Evolutionary conservation across 257 asterid species (phyloP).

Genomic region (Solanum virginianum): DNA sequence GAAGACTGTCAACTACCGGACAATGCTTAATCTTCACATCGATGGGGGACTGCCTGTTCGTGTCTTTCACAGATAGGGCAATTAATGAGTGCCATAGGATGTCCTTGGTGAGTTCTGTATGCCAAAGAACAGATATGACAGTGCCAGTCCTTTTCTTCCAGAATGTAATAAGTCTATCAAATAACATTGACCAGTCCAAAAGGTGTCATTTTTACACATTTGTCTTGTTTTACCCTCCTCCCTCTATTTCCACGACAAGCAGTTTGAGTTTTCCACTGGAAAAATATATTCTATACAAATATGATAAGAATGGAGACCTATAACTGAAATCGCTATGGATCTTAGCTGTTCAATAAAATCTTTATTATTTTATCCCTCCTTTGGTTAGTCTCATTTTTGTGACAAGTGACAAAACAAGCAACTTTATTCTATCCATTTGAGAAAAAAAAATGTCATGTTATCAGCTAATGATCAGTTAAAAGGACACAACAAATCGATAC

Average conservation of each 20-base stretch:
- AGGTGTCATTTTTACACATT: neutral
- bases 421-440: neutral
- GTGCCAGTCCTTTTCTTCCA: neutral
- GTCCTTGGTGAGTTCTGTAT: neutral
- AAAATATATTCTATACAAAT: no score
- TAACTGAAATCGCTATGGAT: neutral
- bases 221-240: neutral
- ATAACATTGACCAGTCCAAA: neutral
- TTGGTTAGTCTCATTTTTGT: neutral
- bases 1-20: constrained; percentile 28
- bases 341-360: neutral
- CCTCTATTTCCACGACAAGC: neutral
- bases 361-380: neutral
- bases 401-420: neutral
- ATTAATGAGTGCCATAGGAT: neutral
- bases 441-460: neutral
- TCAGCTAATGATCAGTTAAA: neutral
- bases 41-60: constrained; percentile 31
- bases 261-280: neutral
- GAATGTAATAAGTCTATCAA: neutral
- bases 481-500: neutral
- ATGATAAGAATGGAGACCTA: neutral
- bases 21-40: constrained; percentile 42
- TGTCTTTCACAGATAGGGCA: neutral
- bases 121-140: neutral